Evolutionary conservation across 1,139 yeast species (phyloP).

Genomic region (Candida tetrigidarum): DNA sequence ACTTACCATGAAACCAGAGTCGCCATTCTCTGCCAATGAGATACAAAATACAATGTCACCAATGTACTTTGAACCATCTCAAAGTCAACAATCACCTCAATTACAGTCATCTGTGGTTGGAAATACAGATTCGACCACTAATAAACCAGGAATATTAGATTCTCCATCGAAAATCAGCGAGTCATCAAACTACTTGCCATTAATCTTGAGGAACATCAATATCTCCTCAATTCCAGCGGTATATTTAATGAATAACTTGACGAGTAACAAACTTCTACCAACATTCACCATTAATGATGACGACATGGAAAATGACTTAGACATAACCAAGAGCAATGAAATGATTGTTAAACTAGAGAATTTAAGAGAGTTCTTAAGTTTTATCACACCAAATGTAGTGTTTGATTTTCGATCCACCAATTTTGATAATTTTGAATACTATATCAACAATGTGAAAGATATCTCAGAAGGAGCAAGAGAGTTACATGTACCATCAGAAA

Average conservation of each 20-base stretch:
- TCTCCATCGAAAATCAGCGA: slow-evolving; percentile 27
- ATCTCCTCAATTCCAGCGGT: slow-evolving; percentile 59
- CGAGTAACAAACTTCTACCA: slow-evolving; percentile 22
- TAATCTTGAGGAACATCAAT: slow-evolving; percentile 64
- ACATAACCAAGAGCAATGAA: slow-evolving; percentile 31
- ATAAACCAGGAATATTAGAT: slow-evolving; percentile 7
- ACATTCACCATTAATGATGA: slow-evolving; percentile 43
- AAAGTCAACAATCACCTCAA: slow-evolving; percentile 16
- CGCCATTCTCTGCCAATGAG: slow-evolving; percentile 33
- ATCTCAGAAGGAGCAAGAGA: not conserved
- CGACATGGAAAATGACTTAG: slow-evolving; percentile 35
- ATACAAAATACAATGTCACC: slow-evolving; percentile 25
- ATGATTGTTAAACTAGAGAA: slow-evolving; percentile 33
- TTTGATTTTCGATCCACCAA: slow-evolving; percentile 40
- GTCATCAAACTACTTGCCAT: slow-evolving; percentile 62
- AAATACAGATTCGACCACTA: slow-evolving; percentile 7
- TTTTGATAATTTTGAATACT: slow-evolving; percentile 20
- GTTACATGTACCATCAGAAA: slow-evolving; percentile 7
- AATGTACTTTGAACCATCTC: slow-evolving; percentile 21
- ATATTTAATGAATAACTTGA: slow-evolving; percentile 44
- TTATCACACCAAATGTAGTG: slow-evolving; percentile 38
- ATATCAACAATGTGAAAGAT: slow-evolving; percentile 8
- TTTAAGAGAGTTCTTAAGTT: slow-evolving; percentile 37
- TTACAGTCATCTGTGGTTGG: slow-evolving; percentile 7
- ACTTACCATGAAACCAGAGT: slow-evolving; percentile 27